These are phyloP conservation scores for Candida methanosorbosa DNA, from an alignment of 805 yeast species.

Conservation along the genomic window DNA sequence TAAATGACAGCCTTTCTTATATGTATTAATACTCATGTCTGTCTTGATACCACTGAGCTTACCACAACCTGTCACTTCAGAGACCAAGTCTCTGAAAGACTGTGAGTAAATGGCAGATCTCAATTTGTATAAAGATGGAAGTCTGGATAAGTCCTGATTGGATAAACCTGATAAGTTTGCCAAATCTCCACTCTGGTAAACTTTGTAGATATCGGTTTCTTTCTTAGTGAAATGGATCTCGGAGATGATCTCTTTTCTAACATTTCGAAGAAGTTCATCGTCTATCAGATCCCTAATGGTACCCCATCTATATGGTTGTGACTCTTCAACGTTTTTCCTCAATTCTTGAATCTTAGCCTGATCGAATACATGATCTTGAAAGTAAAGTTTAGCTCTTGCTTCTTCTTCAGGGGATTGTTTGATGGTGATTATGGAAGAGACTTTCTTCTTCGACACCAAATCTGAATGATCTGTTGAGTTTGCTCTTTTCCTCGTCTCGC, in stretches of 20 bases:
- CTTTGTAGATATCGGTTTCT: slow-evolving; percentile 95
- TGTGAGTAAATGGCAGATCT: slow-evolving; percentile 85
- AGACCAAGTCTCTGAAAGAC: slow-evolving; percentile 70
- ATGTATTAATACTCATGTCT: slow-evolving; percentile 88
- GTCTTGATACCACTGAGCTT: slow-evolving; percentile 84
- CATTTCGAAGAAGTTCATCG: slow-evolving; percentile 68
- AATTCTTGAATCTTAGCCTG: slow-evolving; percentile 29
- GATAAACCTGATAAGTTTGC: slow-evolving; percentile 86
- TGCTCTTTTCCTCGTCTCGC: background rate
- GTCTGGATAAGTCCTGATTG: slow-evolving; percentile 59
- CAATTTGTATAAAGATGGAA: slow-evolving; percentile 69
- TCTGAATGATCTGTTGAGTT: background rate
- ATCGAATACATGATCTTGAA: slow-evolving; percentile 26
- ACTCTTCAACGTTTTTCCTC: slow-evolving; percentile 34
- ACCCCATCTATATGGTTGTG: slow-evolving; percentile 89
- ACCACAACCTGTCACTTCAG: slow-evolving; percentile 78
- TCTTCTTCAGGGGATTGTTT: slow-evolving; percentile 26
- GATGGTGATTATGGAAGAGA: slow-evolving; percentile 12
- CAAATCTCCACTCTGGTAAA: slow-evolving; percentile 81
- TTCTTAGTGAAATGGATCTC: slow-evolving; percentile 88
- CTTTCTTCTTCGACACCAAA: slow-evolving; percentile 7
- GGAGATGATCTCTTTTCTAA: slow-evolving; percentile 73
- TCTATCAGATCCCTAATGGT: slow-evolving; percentile 65
- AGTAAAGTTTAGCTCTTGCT: slow-evolving; percentile 19
- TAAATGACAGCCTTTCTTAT: slow-evolving; percentile 87